Percentiles rank a stretch among this genome's conserved stretches.
Conservation (phyloP, 768 basidiomycete genomes). For the Rhizopogon sp. region DNA sequence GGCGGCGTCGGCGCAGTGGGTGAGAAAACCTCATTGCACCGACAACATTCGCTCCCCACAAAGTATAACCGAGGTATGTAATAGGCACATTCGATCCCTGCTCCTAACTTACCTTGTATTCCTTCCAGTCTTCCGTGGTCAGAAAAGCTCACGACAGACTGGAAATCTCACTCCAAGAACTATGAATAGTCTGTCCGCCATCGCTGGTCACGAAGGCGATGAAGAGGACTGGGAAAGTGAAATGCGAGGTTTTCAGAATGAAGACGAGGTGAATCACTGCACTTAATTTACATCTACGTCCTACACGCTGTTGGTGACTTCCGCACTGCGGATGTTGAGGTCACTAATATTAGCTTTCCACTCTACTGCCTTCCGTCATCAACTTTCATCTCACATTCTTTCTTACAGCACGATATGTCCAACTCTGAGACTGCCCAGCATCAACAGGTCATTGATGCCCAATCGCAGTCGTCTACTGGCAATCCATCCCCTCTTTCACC, state of each 20-base stretch:
- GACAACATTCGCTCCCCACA: conserved; percentile 78
- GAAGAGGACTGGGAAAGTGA: conserved; percentile 85
- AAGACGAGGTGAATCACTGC: conserved; percentile 55
- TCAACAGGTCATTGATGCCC: conserved; percentile 46
- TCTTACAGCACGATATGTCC: conserved; percentile 19
- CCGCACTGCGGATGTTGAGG: conserved; percentile 1
- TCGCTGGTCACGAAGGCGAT: conserved; percentile 82
- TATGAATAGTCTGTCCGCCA: conserved; percentile 79
- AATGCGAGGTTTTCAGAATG: conserved; percentile 50
- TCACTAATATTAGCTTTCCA: conserved; percentile 6
- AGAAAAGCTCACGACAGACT: conserved; percentile 40
- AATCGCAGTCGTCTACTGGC: conserved; percentile 32
- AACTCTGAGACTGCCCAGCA: conserved; percentile 28
- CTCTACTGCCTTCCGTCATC: conserved; percentile 11
- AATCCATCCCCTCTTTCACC: conserved; percentile 58
- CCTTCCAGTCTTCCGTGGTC: conserved; percentile 44
- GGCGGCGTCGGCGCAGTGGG: conserved; percentile 80
- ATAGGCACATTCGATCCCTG: conserved; percentile 7
- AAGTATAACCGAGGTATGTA: conserved; percentile 69
- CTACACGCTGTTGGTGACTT: neutral
- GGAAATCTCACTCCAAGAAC: conserved; percentile 67
- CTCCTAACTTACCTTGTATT: conserved; percentile 6
- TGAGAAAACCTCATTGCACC: conserved; percentile 74
- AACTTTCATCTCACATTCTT: conserved; percentile 11
- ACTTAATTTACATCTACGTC: conserved; percentile 4